Conservation (phyloP, 768 basidiomycete genomes). For the Collybiopsis luxurians region DNA sequence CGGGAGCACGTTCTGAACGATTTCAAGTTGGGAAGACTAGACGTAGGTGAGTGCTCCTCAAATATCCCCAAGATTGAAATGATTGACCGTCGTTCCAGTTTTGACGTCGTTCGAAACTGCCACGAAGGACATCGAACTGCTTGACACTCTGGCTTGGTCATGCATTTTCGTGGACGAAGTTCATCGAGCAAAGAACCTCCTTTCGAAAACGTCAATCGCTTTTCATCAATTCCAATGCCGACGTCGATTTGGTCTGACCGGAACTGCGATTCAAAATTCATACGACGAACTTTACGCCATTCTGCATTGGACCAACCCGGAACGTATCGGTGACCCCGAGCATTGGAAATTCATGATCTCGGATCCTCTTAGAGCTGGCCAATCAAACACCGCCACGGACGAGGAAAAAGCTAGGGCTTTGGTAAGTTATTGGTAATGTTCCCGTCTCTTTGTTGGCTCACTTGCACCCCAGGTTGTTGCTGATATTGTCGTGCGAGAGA, state of each 20-base stretch:
- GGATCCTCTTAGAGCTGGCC: slow-evolving; percentile 64
- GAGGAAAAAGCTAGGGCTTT: slow-evolving; percentile 56
- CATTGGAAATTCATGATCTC: slow-evolving; percentile 80
- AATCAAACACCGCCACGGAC: slow-evolving; percentile 61
- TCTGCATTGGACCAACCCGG: slow-evolving; percentile 89
- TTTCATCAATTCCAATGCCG: slow-evolving; percentile 67
- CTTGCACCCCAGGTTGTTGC: slow-evolving; percentile 48
- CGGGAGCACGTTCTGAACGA: slow-evolving; percentile 58
- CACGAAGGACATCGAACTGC: slow-evolving; percentile 61
- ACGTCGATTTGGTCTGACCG: slow-evolving; percentile 83
- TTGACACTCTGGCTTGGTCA: slow-evolving; percentile 70
- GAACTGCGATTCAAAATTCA: slow-evolving; percentile 78
- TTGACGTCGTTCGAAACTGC: slow-evolving; percentile 80
- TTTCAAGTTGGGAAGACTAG: slow-evolving; percentile 80
- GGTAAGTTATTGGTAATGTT: slow-evolving; percentile 26
- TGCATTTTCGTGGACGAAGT: slow-evolving; percentile 86
- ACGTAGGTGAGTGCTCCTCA: slow-evolving; percentile 60
- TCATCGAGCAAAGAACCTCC: slow-evolving; percentile 83
- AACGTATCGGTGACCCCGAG: slow-evolving; percentile 60
- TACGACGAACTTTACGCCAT: slow-evolving; percentile 93
- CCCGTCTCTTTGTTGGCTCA: not conserved
- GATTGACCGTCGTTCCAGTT: too few relatives aligned
- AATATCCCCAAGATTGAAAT: too few relatives aligned
- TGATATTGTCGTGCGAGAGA: slow-evolving; percentile 52
- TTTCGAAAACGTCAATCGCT: slow-evolving; percentile 62